These are phyloP conservation scores for Glycine tomentella DNA, from an alignment of 306 rosid genomes.

Conservation along the genomic window DNA sequence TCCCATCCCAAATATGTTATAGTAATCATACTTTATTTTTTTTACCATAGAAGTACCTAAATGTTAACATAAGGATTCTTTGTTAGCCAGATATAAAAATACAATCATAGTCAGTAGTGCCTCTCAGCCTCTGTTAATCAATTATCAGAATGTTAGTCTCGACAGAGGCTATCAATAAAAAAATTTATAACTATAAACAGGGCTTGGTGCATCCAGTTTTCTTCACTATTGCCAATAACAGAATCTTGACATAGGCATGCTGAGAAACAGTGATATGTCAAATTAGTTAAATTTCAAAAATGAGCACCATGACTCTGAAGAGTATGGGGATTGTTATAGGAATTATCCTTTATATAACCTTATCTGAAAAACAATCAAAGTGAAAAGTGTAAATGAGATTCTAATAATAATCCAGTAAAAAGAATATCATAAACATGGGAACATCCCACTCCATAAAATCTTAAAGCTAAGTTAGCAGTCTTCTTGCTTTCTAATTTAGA, in stretches of 20 bases:
- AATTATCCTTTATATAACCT: too few relatives aligned
- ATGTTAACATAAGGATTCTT: background rate
- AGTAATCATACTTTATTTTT: background rate
- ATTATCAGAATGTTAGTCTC: background rate
- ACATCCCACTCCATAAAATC: background rate
- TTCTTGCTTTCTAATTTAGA: background rate
- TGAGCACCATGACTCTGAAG: too few relatives aligned
- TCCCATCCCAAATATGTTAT: background rate
- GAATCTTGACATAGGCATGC: background rate
- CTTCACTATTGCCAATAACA: background rate
- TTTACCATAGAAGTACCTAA: too few relatives aligned
- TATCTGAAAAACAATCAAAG: too few relatives aligned
- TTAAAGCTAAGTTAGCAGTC: too few relatives aligned
- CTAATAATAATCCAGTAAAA: too few relatives aligned
- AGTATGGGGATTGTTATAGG: too few relatives aligned
- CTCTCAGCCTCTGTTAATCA: background rate
- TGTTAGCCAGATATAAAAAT: constrained; percentile 4
- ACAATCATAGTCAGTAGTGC: background rate
- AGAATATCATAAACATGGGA: background rate
- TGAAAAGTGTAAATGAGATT: too few relatives aligned
- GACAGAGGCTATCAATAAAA: background rate
- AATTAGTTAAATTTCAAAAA: background rate
- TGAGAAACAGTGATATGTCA: background rate
- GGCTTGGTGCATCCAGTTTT: background rate
- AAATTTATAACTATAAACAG: background rate